These are phyloP conservation scores for Elsinoe perseae DNA, from an alignment of 2,329 filamentous ascomycete species.

Conservation along the genomic window DNA sequence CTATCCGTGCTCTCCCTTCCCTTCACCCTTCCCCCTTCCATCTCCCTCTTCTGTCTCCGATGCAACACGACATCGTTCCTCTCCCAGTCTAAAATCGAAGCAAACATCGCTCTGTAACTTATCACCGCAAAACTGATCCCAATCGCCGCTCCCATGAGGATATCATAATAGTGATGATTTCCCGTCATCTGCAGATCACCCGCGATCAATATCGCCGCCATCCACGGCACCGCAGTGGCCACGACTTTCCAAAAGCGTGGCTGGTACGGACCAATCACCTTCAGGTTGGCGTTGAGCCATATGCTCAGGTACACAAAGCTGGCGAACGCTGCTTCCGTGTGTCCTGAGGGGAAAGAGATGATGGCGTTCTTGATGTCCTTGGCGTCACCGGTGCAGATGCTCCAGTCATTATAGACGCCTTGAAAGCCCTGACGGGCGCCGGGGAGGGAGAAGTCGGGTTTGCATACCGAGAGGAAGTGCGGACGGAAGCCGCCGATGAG, in stretches of 20 bases:
- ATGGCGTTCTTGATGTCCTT: conserved; percentile 60
- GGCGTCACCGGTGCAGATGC: conserved; percentile 60
- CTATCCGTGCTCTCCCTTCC: neutral
- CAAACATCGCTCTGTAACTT: conserved; percentile 60
- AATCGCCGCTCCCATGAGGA: conserved; percentile 58
- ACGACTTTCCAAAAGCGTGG: conserved; percentile 67
- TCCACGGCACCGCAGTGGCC: conserved; percentile 55
- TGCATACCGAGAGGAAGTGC: conserved; percentile 63
- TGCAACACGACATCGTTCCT: conserved; percentile 49
- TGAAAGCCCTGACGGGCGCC: conserved; percentile 36
- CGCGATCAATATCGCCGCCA: conserved; percentile 60
- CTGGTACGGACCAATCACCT: conserved; percentile 66
- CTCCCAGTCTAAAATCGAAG: conserved; percentile 60
- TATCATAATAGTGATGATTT: conserved; percentile 69
- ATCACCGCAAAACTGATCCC: conserved; percentile 59
- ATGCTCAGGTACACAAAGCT: conserved; percentile 63
- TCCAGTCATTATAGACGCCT: conserved; percentile 62
- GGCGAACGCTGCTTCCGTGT: conserved; percentile 65
- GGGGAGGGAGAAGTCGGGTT: conserved; percentile 47
- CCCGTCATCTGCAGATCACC: conserved; percentile 64
- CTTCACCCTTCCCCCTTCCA: neutral
- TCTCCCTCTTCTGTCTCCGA: neutral
- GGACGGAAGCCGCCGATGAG: conserved; percentile 63
- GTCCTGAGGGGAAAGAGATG: conserved; percentile 65
- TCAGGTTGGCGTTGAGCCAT: conserved; percentile 72